phyloP scores from a whole-genome alignment of 2,329 filamentous ascomycete genomes.

The Penicillium sp. region DNA sequence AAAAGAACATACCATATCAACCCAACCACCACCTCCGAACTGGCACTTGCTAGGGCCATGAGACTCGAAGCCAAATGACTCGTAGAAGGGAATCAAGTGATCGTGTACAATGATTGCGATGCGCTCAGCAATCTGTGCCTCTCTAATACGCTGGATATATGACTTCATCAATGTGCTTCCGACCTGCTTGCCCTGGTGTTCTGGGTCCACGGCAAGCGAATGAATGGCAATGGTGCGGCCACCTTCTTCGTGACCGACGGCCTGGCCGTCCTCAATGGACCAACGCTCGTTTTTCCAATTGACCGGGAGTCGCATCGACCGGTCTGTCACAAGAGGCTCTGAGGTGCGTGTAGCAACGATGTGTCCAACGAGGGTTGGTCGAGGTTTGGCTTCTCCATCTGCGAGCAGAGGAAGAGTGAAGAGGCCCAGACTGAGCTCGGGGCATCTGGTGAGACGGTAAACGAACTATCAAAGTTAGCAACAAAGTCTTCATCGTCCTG shows the following conservation, averaged over 20 bases:
- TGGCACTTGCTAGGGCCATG: constrained; percentile 65
- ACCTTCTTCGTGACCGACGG: constrained; percentile 66
- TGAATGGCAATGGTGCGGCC: constrained; percentile 78
- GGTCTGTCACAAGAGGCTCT: constrained; percentile 64
- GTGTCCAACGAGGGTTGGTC: constrained; percentile 68
- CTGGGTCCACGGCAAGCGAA: constrained; percentile 74
- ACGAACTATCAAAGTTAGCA: constrained; percentile 55
- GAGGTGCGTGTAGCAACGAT: constrained; percentile 71
- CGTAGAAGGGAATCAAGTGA: constrained; percentile 71
- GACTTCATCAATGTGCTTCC: constrained; percentile 71
- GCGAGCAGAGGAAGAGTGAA: constrained; percentile 62
- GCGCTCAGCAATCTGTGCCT: constrained; percentile 66
- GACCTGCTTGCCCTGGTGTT: constrained; percentile 70
- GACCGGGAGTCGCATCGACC: constrained; percentile 70
- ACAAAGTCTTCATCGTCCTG: not conserved
- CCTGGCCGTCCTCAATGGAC: constrained; percentile 41
- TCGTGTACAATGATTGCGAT: constrained; percentile 76
- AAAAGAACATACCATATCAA: constrained; percentile 65
- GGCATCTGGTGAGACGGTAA: constrained; percentile 72
- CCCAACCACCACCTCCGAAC: constrained; percentile 79
- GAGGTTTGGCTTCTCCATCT: constrained; percentile 58
- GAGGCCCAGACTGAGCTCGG: constrained; percentile 74
- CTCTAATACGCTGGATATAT: constrained; percentile 74
- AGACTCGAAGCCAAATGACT: constrained; percentile 69
- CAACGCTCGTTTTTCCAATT: constrained; percentile 59